Evolutionary conservation across 83 land plant genomes (phyloP).

Genomic region (Picea abies): DNA sequence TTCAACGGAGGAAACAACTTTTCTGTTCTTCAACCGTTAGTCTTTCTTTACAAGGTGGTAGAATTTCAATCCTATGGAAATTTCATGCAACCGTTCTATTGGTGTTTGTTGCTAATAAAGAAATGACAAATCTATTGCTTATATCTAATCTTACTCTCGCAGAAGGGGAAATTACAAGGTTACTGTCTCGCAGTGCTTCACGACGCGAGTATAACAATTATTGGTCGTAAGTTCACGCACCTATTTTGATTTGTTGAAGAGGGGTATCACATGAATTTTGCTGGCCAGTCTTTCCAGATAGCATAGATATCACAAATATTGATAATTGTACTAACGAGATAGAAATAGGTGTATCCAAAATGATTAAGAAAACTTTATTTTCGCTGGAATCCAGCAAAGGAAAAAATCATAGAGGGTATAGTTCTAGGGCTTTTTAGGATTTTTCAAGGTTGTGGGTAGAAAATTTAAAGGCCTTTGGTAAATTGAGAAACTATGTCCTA

Average conservation of each 20-base stretch:
- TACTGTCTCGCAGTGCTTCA: constrained; percentile 3
- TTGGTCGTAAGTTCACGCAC: constrained; percentile 7
- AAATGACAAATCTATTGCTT: neutral
- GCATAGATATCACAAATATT: no score
- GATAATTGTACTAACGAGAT: no score
- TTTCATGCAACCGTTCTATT: neutral
- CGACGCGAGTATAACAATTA: neutral
- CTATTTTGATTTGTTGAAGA: neutral
- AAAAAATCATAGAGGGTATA: no score
- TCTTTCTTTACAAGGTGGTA: constrained; percentile 42
- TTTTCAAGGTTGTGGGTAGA: no score
- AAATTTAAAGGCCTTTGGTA: no score
- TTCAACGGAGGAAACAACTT: constrained; percentile 50
- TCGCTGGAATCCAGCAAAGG: no score
- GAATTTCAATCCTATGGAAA: no score
- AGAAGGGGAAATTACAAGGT: neutral
- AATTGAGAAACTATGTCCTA: no score
- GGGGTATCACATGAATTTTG: neutral
- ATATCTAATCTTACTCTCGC: neutral
- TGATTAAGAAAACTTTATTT: no score
- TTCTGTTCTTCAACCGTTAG: constrained; percentile 39
- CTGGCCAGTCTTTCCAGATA: no score
- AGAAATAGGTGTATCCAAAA: no score
- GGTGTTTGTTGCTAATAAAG: neutral
- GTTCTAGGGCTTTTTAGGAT: no score